phyloP scores from a whole-genome alignment of 2,329 filamentous ascomycete genomes.

The Geosmithia putterillii region DNA sequence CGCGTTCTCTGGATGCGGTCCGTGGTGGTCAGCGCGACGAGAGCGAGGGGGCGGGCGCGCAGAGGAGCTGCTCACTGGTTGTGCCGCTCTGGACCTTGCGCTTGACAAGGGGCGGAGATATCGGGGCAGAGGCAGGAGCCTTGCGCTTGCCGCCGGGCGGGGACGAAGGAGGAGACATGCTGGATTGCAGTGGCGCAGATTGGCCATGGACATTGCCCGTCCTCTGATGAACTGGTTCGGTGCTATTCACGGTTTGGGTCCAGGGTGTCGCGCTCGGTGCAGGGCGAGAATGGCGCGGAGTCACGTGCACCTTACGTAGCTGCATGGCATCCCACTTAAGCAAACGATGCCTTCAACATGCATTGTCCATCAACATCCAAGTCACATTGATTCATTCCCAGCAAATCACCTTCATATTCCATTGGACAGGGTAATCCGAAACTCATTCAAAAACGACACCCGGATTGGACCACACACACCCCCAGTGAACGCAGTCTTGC shows the following conservation, averaged over 20 bases:
- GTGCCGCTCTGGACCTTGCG: slow-evolving; percentile 38
- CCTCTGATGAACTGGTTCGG: too few relatives aligned
- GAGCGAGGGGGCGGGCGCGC: background rate
- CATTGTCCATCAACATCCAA: background rate
- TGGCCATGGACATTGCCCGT: background rate
- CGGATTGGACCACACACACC: too few relatives aligned
- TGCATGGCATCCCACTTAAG: too few relatives aligned
- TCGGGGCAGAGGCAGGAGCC: slow-evolving; percentile 22
- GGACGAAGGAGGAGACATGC: slow-evolving; percentile 6
- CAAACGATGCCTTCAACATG: too few relatives aligned
- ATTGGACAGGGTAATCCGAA: background rate
- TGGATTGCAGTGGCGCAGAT: background rate
- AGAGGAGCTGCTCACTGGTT: slow-evolving; percentile 26
- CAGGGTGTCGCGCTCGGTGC: slow-evolving; percentile 1
- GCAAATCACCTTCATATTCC: too few relatives aligned
- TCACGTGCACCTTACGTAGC: slow-evolving; percentile 14
- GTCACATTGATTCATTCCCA: too few relatives aligned
- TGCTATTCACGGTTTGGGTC: background rate
- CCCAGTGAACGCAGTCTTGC: background rate
- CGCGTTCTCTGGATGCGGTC: slow-evolving; percentile 43
- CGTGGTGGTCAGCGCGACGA: slow-evolving; percentile 8
- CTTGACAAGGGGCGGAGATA: slow-evolving; percentile 42
- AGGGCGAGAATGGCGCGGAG: slow-evolving; percentile 11
- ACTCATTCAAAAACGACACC: too few relatives aligned
- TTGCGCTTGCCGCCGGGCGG: slow-evolving; percentile 20